Evolutionary conservation across 202 grass and related monocot species (phyloP).

Genomic region (Setaria viridis): DNA sequence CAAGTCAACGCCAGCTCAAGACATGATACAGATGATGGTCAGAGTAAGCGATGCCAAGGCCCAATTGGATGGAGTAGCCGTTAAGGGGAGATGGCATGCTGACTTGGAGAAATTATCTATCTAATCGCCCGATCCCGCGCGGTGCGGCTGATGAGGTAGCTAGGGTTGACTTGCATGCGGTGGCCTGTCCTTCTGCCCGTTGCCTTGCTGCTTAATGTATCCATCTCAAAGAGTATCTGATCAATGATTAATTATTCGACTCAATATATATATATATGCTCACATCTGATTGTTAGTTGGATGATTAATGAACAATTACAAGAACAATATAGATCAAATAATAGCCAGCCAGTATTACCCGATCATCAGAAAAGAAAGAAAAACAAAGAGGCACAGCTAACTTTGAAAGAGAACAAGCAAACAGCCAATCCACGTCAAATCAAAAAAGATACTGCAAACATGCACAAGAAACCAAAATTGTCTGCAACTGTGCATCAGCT

Average conservation of each 20-base stretch:
- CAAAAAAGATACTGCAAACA: too few relatives aligned
- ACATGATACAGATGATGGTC: neutral
- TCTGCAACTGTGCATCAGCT: neutral
- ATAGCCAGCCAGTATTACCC: neutral
- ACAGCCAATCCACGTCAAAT: neutral
- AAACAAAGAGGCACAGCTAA: neutral
- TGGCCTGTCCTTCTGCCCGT: neutral
- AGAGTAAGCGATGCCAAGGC: neutral
- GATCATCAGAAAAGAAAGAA: neutral
- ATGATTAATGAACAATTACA: neutral
- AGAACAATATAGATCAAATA: neutral
- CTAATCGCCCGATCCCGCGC: neutral
- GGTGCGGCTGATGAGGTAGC: neutral
- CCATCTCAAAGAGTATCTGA: neutral
- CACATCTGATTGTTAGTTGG: neutral
- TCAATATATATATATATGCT: neutral
- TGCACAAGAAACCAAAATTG: neutral
- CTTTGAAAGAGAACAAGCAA: neutral
- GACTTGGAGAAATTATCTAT: constrained; percentile 47
- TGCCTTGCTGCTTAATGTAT: neutral
- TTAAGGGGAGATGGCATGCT: neutral
- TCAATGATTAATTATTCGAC: neutral
- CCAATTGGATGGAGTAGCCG: constrained; percentile 17
- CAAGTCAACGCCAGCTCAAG: constrained; percentile 2
- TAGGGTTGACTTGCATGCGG: constrained; percentile 29